A percentile compares a stretch with the other conserved stretches of the same genome.
These are phyloP conservation scores for Tetradesmus lagerheimii DNA, from an alignment of 139 green algal genomes.

Conservation along the genomic window DNA sequence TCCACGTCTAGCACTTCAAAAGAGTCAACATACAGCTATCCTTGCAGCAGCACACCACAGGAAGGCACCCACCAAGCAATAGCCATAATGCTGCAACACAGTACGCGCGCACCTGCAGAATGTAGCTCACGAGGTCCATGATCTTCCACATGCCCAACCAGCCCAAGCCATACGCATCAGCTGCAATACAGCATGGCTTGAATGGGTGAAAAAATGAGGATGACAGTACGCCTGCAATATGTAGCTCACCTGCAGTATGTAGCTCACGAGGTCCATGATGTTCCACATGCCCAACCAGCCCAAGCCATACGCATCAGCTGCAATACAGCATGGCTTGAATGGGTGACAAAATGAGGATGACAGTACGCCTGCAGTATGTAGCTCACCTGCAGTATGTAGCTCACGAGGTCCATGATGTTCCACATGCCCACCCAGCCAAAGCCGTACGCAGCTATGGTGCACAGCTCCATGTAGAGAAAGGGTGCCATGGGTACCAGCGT, in stretches of 20 bases:
- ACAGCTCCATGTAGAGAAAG: constrained; percentile 65
- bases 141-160: constrained; percentile 46
- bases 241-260: no score
- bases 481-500: constrained; percentile 53
- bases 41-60: no score
- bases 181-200: no score
- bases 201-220: no score
- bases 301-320: constrained; percentile 53
- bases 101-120: no score
- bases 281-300: constrained; percentile 47
- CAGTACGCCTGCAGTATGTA: background rate
- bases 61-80: no score
- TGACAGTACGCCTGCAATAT: no score
- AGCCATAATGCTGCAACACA: no score
- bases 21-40: no score
- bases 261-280: constrained; percentile 54
- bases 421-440: constrained; percentile 35
- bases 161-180: constrained; percentile 53
- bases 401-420: constrained; percentile 57
- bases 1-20: constrained; percentile 50
- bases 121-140: constrained; percentile 53
- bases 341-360: background rate
- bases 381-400: constrained; percentile 50
- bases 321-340: no score
- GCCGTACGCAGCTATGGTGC: constrained; percentile 56